Evolutionary conservation across 225 moss, liverwort and hornwort species (phyloP).

Genomic region (Straminergon stramineum): DNA sequence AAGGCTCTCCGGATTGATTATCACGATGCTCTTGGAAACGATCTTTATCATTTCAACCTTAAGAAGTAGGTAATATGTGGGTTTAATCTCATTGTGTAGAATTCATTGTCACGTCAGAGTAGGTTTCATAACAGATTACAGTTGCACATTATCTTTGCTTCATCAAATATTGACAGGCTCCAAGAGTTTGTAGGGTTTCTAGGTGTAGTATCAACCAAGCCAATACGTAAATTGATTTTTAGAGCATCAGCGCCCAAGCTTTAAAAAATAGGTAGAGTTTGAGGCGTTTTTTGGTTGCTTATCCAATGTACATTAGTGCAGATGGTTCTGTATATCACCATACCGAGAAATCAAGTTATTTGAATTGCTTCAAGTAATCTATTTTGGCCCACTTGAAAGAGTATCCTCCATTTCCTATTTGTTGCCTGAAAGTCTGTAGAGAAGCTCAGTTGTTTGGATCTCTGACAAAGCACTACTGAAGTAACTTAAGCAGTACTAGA

Average conservation of each 20-base stretch:
- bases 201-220: background rate
- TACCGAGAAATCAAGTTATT: background rate
- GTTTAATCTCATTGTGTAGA: background rate
- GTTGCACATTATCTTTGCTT: background rate
- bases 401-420: background rate
- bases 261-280: background rate
- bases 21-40: constrained; percentile 60
- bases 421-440: background rate
- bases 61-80: constrained; percentile 1
- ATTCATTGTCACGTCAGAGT: background rate
- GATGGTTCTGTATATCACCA: background rate
- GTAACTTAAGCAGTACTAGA: background rate
- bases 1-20: constrained; percentile 26
- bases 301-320: background rate
- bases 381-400: background rate
- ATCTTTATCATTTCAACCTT: constrained; percentile 24
- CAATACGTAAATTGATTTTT: background rate
- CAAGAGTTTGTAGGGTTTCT: background rate
- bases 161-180: background rate
- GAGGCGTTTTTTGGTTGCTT: background rate
- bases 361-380: background rate
- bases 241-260: background rate
- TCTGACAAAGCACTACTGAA: background rate
- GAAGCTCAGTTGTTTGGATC: background rate
- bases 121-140: background rate